Evolutionary conservation across 2,329 filamentous ascomycete species (phyloP).

Genomic region (Rhinocladiella mackenziei): DNA sequence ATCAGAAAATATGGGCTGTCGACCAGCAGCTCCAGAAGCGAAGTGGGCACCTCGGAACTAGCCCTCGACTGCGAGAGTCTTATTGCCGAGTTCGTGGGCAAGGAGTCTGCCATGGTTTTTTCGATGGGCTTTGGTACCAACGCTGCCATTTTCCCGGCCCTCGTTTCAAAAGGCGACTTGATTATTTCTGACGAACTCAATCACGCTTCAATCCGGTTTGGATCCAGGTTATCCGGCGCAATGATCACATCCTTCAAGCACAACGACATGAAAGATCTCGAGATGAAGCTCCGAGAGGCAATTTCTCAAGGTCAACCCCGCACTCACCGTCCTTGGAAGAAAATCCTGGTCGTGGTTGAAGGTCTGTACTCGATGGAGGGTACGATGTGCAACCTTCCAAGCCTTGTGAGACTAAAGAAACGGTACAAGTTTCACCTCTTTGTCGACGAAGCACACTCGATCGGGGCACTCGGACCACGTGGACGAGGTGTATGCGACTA

Average conservation of each 20-base stretch:
- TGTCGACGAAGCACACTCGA: constrained; percentile 92
- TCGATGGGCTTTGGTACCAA: constrained; percentile 99
- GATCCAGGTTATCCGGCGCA: constrained; percentile 86
- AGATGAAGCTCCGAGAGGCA: constrained; percentile 78
- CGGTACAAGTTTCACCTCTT: constrained; percentile 98
- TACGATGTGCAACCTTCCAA: constrained; percentile 96
- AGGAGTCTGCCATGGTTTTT: constrained; percentile 92
- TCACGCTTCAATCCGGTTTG: constrained; percentile 94
- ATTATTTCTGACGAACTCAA: constrained; percentile 97
- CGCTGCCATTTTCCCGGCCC: constrained; percentile 82
- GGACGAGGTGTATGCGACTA: constrained; percentile 96
- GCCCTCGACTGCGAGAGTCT: constrained; percentile 84
- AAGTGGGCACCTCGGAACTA: constrained; percentile 82
- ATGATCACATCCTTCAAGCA: constrained; percentile 97
- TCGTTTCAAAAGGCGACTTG: constrained; percentile 87
- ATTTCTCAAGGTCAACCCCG: constrained; percentile 96
- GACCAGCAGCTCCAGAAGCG: constrained; percentile 73
- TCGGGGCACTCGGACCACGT: constrained; percentile 82
- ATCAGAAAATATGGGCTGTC: constrained; percentile 82
- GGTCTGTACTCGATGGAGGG: constrained; percentile 99
- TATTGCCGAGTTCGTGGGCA: constrained; percentile 87
- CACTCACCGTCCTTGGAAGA: constrained; percentile 99
- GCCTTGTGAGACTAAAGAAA: constrained; percentile 78
- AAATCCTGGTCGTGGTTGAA: constrained; percentile 94
- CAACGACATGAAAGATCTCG: constrained; percentile 88